These are phyloP conservation scores for Penicillium nucicola DNA, from an alignment of 495 filamentous ascomycete genomes.

Conservation along the genomic window DNA sequence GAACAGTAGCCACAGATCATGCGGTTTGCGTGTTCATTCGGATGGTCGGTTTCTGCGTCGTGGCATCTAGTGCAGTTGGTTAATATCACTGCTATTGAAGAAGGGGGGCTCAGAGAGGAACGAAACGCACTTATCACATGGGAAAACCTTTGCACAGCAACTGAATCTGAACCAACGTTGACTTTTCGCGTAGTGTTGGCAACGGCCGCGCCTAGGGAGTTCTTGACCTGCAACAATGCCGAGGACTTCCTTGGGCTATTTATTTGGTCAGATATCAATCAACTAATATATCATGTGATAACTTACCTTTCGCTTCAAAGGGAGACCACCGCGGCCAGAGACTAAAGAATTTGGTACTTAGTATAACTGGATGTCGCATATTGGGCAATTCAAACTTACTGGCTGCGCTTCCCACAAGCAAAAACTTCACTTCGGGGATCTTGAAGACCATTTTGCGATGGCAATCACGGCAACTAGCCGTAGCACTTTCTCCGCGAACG, in stretches of 20 bases:
- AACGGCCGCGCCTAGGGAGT: constrained; percentile 71
- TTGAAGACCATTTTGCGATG: constrained; percentile 79
- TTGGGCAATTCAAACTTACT: constrained; percentile 21
- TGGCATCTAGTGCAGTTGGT: constrained; percentile 57
- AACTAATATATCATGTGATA: background rate
- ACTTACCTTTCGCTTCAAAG: constrained; percentile 51
- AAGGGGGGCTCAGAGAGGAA: background rate
- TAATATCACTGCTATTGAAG: constrained; percentile 1
- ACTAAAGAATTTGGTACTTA: constrained; percentile 24
- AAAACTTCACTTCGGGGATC: constrained; percentile 77
- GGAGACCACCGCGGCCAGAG: constrained; percentile 37
- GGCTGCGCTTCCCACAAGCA: constrained; percentile 60
- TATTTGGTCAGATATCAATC: background rate
- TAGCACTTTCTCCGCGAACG: constrained; percentile 72
- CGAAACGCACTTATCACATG: constrained; percentile 63
- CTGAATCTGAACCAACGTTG: constrained; percentile 82
- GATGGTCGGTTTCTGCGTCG: constrained; percentile 67
- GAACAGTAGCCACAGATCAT: constrained; percentile 89
- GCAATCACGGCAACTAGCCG: constrained; percentile 77
- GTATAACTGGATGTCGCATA: background rate
- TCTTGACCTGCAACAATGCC: constrained; percentile 78
- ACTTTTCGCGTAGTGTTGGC: constrained; percentile 73
- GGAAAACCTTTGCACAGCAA: constrained; percentile 65
- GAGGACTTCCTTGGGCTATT: constrained; percentile 59
- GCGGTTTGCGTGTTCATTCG: constrained; percentile 77